Base-by-base conservation (phyloP, 345 rosid species). In the Hibiscus mutabilis region DNA sequence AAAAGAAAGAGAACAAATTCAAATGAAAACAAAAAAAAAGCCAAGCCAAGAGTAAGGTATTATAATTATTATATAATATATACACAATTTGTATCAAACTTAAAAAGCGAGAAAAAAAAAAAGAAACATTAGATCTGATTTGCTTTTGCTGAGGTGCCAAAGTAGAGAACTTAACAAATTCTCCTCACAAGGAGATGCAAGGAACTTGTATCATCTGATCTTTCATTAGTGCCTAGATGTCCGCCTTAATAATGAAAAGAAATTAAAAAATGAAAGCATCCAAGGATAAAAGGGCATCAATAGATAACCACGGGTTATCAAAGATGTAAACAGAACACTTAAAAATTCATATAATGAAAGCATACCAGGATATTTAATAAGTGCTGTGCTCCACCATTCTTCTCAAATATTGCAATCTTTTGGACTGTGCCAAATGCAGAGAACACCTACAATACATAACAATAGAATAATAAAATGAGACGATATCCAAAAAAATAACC, bases 311-410 rank as follows among this genome's bases (percentile, higher is more conserved):
- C 9, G 49, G 44, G 15, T 64, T 5, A 33, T n/a, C 13, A 16
- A 16, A 40, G 16, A 77, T 14, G 53, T 8, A 57, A 21, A 69
- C 4, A 72, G 29, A 66, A 33, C n/a, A 68, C 40, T 11, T 5
- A 58, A 52, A 40, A 22, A 52, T 40, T 47, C 55, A 69, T 56
- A 44, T 56, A 68, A 81, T 60, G 73, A 61, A 74, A 65, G 15
- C 57, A 79, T 88, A 92, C 96, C 94, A 40, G 94, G 91, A 75
- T 89, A 95, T 68, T 95, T 97, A 85, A 95, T 55, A 52, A 95
- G 76, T 67, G 99, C 99, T 95, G 99, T 1, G 96, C 92, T 74
- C 92, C 92, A 70, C 97, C 97, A 78, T 92, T 95, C 75, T 95
- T 90, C 86, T 90, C 99, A 84, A 95, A 92, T 74, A 90, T 90